These are phyloP conservation scores for Microsporum ferrugineum DNA, from an alignment of 2,329 filamentous ascomycete species.

Conservation along the genomic window DNA sequence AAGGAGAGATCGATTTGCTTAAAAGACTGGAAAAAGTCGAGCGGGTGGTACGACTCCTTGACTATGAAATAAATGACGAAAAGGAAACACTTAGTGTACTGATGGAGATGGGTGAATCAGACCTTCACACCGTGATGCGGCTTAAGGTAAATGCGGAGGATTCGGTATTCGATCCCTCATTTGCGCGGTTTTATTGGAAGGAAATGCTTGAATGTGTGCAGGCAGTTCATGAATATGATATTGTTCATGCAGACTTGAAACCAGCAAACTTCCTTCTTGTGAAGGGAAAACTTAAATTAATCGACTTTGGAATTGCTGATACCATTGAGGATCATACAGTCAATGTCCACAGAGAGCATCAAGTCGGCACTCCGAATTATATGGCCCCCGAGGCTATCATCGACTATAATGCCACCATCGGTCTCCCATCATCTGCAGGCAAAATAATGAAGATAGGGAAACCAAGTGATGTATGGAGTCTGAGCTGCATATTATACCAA, in stretches of 20 bases:
- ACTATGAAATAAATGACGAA: slow-evolving; percentile 87
- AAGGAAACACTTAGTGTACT: slow-evolving; percentile 82
- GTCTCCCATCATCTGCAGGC: slow-evolving; percentile 35
- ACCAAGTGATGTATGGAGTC: slow-evolving; percentile 87
- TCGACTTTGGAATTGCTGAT: slow-evolving; percentile 97
- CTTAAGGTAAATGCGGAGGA: slow-evolving; percentile 60
- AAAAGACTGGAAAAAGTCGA: slow-evolving; percentile 73
- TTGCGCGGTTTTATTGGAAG: slow-evolving; percentile 97
- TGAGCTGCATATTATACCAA: slow-evolving; percentile 94
- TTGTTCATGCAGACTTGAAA: slow-evolving; percentile 94
- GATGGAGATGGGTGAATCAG: slow-evolving; percentile 94
- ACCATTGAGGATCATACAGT: slow-evolving; percentile 95
- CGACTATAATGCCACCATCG: slow-evolving; percentile 62
- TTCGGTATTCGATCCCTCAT: slow-evolving; percentile 70
- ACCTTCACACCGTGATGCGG: slow-evolving; percentile 75
- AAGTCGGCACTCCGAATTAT: slow-evolving; percentile 94
- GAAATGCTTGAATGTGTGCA: slow-evolving; percentile 96
- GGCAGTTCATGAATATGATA: slow-evolving; percentile 76
- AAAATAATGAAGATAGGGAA: slow-evolving; percentile 95
- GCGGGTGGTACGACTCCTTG: slow-evolving; percentile 77
- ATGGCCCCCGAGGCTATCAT: slow-evolving; percentile 94
- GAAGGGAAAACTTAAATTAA: slow-evolving; percentile 80
- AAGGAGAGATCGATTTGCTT: slow-evolving; percentile 88
- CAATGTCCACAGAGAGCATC: slow-evolving; percentile 90
- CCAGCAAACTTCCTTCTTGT: slow-evolving; percentile 95